Evolutionary conservation across 2,329 filamentous ascomycete species (phyloP).

Genomic region (Trichoderma gracile): DNA sequence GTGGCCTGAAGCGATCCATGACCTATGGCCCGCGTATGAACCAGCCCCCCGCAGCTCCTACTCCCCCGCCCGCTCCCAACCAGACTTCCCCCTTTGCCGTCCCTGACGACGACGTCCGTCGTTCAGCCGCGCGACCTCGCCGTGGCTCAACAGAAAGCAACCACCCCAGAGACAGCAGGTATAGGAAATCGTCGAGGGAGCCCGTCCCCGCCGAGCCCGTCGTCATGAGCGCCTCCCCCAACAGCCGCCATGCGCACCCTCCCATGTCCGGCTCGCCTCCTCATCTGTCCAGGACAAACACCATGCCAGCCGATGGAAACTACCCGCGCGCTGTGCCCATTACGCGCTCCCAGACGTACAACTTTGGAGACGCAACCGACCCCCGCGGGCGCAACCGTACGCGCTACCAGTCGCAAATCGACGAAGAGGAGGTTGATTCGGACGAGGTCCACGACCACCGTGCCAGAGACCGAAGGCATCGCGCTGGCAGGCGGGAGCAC

Average conservation of each 20-base stretch:
- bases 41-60: slow-evolving; percentile 40
- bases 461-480: slow-evolving; percentile 39
- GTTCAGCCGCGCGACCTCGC: slow-evolving; percentile 39
- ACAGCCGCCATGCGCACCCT: slow-evolving; percentile 35
- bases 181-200: slow-evolving; percentile 38
- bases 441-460: slow-evolving; percentile 40
- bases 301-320: slow-evolving; percentile 38
- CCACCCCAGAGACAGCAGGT: slow-evolving; percentile 36
- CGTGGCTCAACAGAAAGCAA: slow-evolving; percentile 38
- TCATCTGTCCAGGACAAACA: slow-evolving; percentile 39
- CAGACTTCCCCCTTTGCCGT: slow-evolving; percentile 34
- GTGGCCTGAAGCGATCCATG: slow-evolving; percentile 29
- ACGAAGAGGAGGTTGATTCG: slow-evolving; percentile 39
- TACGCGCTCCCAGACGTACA: slow-evolving; percentile 40
- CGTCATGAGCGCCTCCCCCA: slow-evolving; percentile 36
- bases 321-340: slow-evolving; percentile 37
- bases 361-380: slow-evolving; percentile 33
- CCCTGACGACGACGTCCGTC: slow-evolving; percentile 38
- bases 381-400: slow-evolving; percentile 43
- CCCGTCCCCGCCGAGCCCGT: slow-evolving; percentile 38
- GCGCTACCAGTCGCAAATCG: slow-evolving; percentile 40
- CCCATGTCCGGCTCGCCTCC: slow-evolving; percentile 39
- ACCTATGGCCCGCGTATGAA: slow-evolving; percentile 31
- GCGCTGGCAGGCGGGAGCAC: slow-evolving; percentile 40
- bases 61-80: slow-evolving; percentile 38